phyloP scores from a whole-genome alignment of 1,139 yeast genomes.

The Magnusiomyces ingens region DNA sequence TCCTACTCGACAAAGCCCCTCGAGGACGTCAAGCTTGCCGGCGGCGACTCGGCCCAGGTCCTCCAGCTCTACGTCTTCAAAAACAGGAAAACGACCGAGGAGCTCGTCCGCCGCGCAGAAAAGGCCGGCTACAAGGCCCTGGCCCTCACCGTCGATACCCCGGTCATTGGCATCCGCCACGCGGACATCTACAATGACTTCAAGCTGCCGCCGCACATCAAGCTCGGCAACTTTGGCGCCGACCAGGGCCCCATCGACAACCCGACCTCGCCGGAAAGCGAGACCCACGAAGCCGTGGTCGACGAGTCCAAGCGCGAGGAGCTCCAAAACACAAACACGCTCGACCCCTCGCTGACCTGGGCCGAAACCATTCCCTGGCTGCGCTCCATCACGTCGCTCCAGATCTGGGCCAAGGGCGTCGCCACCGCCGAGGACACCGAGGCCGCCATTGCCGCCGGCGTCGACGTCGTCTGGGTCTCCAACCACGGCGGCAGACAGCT shows the following conservation, averaged over 20 bases:
- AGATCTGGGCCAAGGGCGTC: slow-evolving; percentile 45
- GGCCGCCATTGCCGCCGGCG: slow-evolving; percentile 45
- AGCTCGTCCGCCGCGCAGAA: slow-evolving; percentile 45
- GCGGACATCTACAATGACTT: slow-evolving; percentile 45
- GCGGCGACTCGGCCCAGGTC: slow-evolving; percentile 28
- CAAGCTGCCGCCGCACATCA: slow-evolving; percentile 35
- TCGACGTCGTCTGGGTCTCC: slow-evolving; percentile 54
- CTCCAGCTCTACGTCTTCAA: slow-evolving; percentile 44
- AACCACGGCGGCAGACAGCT: slow-evolving; percentile 71
- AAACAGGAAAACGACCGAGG: slow-evolving; percentile 38
- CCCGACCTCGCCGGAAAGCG: slow-evolving; percentile 24
- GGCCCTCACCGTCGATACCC: slow-evolving; percentile 62
- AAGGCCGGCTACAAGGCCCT: slow-evolving; percentile 51
- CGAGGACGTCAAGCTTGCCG: slow-evolving; percentile 30
- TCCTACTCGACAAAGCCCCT: slow-evolving; percentile 30
- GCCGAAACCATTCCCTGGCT: slow-evolving; percentile 44
- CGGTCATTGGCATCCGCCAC: slow-evolving; percentile 58
- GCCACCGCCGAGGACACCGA: slow-evolving; percentile 49
- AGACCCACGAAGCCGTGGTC: slow-evolving; percentile 11
- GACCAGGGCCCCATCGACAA: slow-evolving; percentile 26
- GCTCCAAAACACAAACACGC: slow-evolving; percentile 35
- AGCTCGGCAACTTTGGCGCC: slow-evolving; percentile 30
- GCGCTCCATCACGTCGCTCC: slow-evolving; percentile 31
- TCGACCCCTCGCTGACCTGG: slow-evolving; percentile 67
- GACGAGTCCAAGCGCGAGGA: slow-evolving; percentile 10